These are phyloP conservation scores for Pholiota conissans DNA, from an alignment of 768 basidiomycete species.

Conservation along the genomic window DNA sequence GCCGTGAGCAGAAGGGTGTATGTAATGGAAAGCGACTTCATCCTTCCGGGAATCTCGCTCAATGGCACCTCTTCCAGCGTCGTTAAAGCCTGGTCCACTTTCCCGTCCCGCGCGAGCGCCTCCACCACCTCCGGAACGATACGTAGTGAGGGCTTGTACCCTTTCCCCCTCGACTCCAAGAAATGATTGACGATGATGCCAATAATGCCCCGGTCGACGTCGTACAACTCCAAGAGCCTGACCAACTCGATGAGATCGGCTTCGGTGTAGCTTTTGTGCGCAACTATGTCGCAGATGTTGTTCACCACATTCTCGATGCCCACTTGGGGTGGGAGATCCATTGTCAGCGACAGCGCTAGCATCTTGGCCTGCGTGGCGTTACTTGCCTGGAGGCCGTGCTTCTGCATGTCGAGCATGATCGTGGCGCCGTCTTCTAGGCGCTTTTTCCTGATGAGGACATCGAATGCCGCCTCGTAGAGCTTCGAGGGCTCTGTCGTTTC, in stretches of 20 bases:
- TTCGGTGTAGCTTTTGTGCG: background rate
- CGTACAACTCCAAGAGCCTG: background rate
- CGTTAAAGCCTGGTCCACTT: background rate
- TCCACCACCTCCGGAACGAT: constrained; percentile 4
- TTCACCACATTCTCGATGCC: background rate
- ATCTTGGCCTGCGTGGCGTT: background rate
- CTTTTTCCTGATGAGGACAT: background rate
- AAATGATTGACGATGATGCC: background rate
- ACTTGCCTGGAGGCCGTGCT: background rate
- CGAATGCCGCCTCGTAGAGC: background rate
- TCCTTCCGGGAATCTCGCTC: background rate
- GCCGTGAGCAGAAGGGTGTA: background rate
- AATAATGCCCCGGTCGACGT: background rate
- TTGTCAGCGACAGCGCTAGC: background rate
- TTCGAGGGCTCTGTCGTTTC: background rate
- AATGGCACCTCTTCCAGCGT: background rate
- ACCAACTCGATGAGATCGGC: background rate
- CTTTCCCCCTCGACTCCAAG: background rate
- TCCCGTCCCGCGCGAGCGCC: background rate
- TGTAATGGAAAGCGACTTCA: background rate
- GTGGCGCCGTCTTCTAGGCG: background rate
- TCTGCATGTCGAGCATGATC: background rate
- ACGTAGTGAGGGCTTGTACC: background rate
- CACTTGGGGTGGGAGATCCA: background rate
- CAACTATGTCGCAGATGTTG: background rate